These are phyloP conservation scores for Hevea brasiliensis DNA, from an alignment of 345 rosid genomes.

Conservation along the genomic window DNA sequence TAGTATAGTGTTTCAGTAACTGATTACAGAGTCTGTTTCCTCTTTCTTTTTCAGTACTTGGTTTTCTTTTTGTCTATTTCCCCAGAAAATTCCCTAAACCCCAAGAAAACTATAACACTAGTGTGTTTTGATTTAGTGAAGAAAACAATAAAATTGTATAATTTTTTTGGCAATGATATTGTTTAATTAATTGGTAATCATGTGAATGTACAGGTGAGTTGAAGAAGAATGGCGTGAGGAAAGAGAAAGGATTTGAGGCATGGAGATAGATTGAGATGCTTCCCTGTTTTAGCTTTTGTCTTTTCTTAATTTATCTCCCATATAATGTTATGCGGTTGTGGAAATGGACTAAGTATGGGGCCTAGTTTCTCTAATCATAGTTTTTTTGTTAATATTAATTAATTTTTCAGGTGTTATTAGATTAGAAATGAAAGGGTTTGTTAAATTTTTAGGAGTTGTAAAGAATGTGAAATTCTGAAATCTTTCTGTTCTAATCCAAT, in stretches of 20 bases:
- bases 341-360: not conserved
- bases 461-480: constrained; percentile 8
- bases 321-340: not conserved
- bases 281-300: constrained; percentile 22
- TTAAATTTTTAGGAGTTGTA: not conserved
- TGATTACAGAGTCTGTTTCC: constrained; percentile 12
- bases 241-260: constrained; percentile 46
- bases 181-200: constrained; percentile 2
- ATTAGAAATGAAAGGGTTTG: not conserved
- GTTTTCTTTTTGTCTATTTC: not conserved
- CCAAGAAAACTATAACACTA: no score
- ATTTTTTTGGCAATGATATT: not conserved
- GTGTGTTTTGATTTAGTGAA: no score
- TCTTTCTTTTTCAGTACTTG: constrained; percentile 1
- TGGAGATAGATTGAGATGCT: constrained; percentile 34
- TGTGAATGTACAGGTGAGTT: constrained; percentile 46
- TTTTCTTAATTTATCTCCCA: not conserved
- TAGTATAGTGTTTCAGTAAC: constrained; percentile 5
- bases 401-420: constrained; percentile 16
- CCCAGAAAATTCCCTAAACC: not conserved
- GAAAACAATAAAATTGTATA: no score
- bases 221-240: constrained; percentile 52
- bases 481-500: constrained; percentile 19
- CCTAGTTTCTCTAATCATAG: constrained; percentile 2
- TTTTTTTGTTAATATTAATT: constrained; percentile 7